Evolutionary conservation across 2,329 filamentous ascomycete species (phyloP).

Genomic region (Rutstroemia sydowiana): DNA sequence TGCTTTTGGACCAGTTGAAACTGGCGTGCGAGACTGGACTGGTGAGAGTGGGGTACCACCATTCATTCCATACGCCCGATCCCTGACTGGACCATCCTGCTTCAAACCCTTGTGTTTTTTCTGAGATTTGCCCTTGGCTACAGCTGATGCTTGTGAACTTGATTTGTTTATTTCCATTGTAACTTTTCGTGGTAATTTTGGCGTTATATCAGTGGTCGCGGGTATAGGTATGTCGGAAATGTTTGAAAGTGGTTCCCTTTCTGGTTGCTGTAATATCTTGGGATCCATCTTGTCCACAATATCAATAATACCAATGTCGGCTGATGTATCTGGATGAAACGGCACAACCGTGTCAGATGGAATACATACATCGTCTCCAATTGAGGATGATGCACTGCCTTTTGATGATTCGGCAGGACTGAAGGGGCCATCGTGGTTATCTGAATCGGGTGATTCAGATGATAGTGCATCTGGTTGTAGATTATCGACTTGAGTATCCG

Average conservation of each 20-base stretch:
- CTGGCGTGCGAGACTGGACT: no score
- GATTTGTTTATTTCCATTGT: conserved; percentile 20
- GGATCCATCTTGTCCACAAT: neutral
- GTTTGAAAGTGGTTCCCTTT: no score
- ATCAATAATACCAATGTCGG: no score
- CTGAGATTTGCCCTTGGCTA: neutral
- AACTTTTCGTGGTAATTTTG: conserved; percentile 11
- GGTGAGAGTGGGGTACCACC: neutral
- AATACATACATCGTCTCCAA: neutral
- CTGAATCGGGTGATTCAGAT: neutral
- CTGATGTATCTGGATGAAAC: neutral
- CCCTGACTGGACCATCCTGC: conserved; percentile 3
- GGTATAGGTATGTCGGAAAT: no score
- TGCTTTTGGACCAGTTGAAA: neutral
- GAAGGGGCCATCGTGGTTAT: neutral
- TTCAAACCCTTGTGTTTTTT: neutral
- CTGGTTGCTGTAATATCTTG: neutral
- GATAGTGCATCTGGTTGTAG: neutral
- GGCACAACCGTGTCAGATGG: no score
- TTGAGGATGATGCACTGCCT: neutral
- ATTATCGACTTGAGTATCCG: neutral
- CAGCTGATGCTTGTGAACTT: conserved; percentile 15
- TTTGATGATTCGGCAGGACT: neutral
- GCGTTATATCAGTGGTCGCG: no score
- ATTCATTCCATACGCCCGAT: conserved; percentile 16